Evolutionary conservation across 2,329 filamentous ascomycete genomes (phyloP).

Genomic region (Botryotinia narcissicola): DNA sequence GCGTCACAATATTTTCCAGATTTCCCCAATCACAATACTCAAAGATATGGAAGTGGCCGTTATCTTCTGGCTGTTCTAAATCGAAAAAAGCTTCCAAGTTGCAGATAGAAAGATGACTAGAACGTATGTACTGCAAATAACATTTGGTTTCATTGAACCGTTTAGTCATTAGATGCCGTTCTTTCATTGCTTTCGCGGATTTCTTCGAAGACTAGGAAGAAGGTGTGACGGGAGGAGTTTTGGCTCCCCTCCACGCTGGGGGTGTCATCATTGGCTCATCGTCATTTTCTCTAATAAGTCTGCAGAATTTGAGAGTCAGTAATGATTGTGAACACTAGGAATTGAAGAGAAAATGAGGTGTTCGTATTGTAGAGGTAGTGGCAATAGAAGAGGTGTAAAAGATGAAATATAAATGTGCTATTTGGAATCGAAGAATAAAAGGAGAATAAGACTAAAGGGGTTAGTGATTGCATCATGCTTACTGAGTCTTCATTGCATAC

Average conservation of each 20-base stretch:
- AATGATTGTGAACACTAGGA: not conserved
- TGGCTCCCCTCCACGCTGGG: not conserved
- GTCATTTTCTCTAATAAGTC: not conserved
- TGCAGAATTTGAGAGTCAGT: not conserved
- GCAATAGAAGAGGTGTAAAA: not conserved
- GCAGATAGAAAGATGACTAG: constrained; percentile 1
- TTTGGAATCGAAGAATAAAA: not conserved
- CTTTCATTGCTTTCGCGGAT: not conserved
- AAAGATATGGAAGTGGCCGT: not conserved
- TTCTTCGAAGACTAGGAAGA: not conserved
- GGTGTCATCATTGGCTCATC: not conserved
- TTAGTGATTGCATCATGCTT: not conserved
- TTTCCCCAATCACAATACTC: constrained; percentile 10
- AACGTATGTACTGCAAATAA: constrained; percentile 6
- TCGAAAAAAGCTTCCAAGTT: constrained; percentile 9
- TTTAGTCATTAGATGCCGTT: constrained; percentile 1
- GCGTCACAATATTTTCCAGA: not conserved
- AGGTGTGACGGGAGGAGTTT: not conserved
- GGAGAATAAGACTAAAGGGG: not conserved
- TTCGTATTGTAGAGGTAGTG: not conserved
- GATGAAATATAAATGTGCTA: not conserved
- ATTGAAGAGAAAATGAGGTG: not conserved
- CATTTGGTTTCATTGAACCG: constrained; percentile 7
- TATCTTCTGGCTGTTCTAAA: not conserved
- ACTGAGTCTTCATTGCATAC: constrained; percentile 9